phyloP scores from a whole-genome alignment of 768 basidiomycete species.

The Collybia sordida region DNA sequence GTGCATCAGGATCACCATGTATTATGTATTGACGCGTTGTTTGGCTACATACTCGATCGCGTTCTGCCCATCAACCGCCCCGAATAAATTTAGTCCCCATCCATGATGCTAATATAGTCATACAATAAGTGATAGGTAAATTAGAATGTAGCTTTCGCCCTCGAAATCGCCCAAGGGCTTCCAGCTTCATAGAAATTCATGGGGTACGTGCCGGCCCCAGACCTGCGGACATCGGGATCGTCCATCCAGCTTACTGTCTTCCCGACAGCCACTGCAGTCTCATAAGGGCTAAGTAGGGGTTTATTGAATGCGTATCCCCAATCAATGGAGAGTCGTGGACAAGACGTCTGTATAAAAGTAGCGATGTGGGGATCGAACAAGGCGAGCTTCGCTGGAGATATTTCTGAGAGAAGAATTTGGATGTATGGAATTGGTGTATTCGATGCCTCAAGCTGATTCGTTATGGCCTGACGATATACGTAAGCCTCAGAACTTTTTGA shows the following conservation, averaged over 20 bases:
- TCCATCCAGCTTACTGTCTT: conserved; percentile 66
- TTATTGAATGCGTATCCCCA: conserved; percentile 97
- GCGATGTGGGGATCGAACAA: conserved; percentile 81
- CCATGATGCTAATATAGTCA: too few species aligned
- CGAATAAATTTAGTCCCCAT: too few species aligned
- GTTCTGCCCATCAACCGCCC: not conserved
- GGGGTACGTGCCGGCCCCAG: conserved; percentile 62
- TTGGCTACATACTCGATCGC: conserved; percentile 25
- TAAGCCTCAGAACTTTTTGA: not conserved
- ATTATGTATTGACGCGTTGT: conserved; percentile 49
- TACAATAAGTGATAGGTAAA: too few species aligned
- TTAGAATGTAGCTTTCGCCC: conserved; percentile 51
- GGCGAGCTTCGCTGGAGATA: conserved; percentile 92
- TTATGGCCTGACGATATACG: conserved; percentile 60
- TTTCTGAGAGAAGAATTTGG: conserved; percentile 90
- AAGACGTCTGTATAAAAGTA: conserved; percentile 94
- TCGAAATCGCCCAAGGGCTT: conserved; percentile 72
- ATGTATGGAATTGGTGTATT: conserved; percentile 68
- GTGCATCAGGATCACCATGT: conserved; percentile 3
- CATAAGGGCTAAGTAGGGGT: conserved; percentile 91
- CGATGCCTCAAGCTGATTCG: conserved; percentile 61
- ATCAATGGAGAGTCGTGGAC: conserved; percentile 94
- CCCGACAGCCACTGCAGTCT: conserved; percentile 84
- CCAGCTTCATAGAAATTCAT: conserved; percentile 96
- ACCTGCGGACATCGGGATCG: conserved; percentile 18